Base-by-base conservation (phyloP, 768 basidiomycete species). In the Pholiota conissans region DNA sequence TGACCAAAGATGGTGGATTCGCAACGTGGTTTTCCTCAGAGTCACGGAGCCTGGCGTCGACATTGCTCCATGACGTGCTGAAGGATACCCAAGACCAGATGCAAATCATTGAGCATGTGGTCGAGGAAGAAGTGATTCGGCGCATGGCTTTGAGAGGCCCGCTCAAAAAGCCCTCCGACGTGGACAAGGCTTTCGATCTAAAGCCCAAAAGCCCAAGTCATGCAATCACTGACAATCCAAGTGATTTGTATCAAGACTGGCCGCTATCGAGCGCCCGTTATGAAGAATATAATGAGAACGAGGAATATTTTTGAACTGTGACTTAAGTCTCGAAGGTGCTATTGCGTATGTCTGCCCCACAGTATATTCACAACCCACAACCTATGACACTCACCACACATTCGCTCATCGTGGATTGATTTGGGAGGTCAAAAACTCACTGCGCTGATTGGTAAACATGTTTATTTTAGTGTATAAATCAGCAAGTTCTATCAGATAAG, bases 11-110 rank as follows among this genome's bases (percentile, higher is more conserved):
- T 29, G 60, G 58, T 26, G 72, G 73, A 18, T 76, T 79, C 54
- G 53, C 78, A 52, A 63, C 63, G 3, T 62, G 63, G 22, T 70
- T 83, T 62, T 72, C 80, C 8, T 66, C 73, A 0, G 72, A 72
- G 34, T 71, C 64, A 32, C 73, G 77, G 22, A 71, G 65, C 18
- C 42, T 73, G 60, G 67, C 74, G 9, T 60, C 66, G 9, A 68
- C 65, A 1, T 66, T 74, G 3, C 61, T 82, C 28, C 72, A 71
- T 40, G 66, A 67, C 2, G 71, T 67, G 0, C 61, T 82, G 9
- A 63, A 63, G 4, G 63, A 67, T 32, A 71, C 75, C 71, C 71
- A 71, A 5, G 34, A 28, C 29, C 65, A 71, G 16, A 81, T 82
- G 80, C 67, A 73, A 3, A 34, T 53, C 20, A 69, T 84, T 32